Percentiles rank a stretch among this genome's conserved stretches.
phyloP scores from a whole-genome alignment of 2,329 filamentous ascomycete species.

The Ophiostoma himal-ulmi region DNA sequence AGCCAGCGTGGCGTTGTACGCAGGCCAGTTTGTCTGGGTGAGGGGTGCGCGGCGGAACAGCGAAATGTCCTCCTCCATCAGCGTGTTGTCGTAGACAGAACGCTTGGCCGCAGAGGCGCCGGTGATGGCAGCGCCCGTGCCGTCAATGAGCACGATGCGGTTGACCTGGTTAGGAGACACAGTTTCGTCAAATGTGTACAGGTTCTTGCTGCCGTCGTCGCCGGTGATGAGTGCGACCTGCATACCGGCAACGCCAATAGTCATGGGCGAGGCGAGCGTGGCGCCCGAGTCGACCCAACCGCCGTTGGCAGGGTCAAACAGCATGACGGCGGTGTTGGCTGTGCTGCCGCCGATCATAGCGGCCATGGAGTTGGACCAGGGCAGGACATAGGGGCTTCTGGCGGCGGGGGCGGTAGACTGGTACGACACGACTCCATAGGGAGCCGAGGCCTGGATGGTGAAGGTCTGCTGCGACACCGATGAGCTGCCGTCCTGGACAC shows the following conservation, averaged over 20 bases:
- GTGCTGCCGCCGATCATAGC: conserved; percentile 68
- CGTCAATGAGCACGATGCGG: conserved; percentile 60
- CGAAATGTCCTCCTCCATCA: not conserved
- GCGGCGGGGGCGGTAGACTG: conserved; percentile 56
- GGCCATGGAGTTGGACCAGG: conserved; percentile 65
- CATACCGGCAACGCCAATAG: conserved; percentile 50
- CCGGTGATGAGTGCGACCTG: conserved; percentile 63
- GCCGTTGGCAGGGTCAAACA: conserved; percentile 56
- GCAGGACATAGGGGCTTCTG: conserved; percentile 63
- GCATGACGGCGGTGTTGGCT: conserved; percentile 62
- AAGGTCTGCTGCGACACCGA: conserved; percentile 68
- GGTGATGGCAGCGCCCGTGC: conserved; percentile 49
- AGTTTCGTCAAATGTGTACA: conserved; percentile 73
- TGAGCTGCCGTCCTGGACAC: conserved; percentile 56
- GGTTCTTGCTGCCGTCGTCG: conserved; percentile 68
- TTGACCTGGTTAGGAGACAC: conserved; percentile 68
- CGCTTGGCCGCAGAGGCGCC: conserved; percentile 29
- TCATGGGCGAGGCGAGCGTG: conserved; percentile 55
- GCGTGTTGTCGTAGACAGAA: conserved; percentile 5
- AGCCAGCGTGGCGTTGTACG: conserved; percentile 70
- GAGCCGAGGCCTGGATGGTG: conserved; percentile 59
- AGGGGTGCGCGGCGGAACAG: conserved; percentile 34
- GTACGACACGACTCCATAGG: conserved; percentile 56
- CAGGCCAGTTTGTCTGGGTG: conserved; percentile 62
- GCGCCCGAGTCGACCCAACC: conserved; percentile 65